Percentiles rank a stretch among this genome's conserved stretches.
These are phyloP conservation scores for Prosopis cineraria DNA, from an alignment of 306 rosid genomes.

Conservation along the genomic window DNA sequence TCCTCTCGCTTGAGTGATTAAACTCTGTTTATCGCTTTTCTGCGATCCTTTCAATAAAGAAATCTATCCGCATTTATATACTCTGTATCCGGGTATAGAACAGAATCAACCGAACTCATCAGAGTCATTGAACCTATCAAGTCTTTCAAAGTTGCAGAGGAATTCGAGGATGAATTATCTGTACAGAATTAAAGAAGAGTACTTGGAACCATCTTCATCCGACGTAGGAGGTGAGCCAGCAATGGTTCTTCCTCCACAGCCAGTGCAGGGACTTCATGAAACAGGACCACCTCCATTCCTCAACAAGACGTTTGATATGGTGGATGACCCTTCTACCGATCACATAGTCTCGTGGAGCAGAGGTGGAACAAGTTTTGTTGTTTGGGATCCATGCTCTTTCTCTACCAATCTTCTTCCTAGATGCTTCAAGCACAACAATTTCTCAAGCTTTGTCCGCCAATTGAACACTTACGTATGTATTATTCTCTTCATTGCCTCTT, in stretches of 20 bases:
- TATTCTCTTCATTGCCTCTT: background rate
- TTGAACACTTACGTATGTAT: conserved; percentile 86
- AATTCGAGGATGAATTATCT: conserved; percentile 48
- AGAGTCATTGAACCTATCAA: background rate
- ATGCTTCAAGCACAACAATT: conserved; percentile 89
- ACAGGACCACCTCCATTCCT: conserved; percentile 91
- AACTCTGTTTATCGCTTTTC: background rate
- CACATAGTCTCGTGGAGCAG: conserved; percentile 79
- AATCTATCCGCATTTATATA: background rate
- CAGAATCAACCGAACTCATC: background rate
- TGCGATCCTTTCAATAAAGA: background rate
- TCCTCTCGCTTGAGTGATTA: background rate
- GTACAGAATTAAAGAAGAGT: conserved; percentile 64
- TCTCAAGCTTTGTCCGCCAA: conserved; percentile 96
- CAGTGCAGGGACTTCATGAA: conserved; percentile 85
- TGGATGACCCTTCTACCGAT: conserved; percentile 63
- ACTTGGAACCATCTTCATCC: conserved; percentile 42
- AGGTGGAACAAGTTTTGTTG: conserved; percentile 75
- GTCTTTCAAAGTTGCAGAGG: background rate
- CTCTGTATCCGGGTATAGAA: background rate
- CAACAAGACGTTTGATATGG: conserved; percentile 82
- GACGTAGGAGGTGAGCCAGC: conserved; percentile 29
- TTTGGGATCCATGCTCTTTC: conserved; percentile 84
- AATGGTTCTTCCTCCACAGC: conserved; percentile 56
- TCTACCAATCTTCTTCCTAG: conserved; percentile 68